Evolutionary conservation across 2,329 filamentous ascomycete species (phyloP).

Genomic region (Clarireedia paspali): DNA sequence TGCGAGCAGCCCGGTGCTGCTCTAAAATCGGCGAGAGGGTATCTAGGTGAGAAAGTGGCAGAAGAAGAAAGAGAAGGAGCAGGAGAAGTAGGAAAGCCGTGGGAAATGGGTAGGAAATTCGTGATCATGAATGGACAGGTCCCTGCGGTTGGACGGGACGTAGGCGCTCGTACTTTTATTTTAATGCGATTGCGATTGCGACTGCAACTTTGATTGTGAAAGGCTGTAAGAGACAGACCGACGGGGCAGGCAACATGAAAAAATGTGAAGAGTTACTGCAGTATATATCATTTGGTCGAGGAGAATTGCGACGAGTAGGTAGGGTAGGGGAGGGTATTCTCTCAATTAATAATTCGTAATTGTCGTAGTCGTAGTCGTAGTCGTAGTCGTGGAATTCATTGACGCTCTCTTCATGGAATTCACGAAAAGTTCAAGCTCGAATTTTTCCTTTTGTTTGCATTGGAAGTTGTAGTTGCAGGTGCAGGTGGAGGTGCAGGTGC

Average conservation of each 20-base stretch:
- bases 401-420: too few species aligned
- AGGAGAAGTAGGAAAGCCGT: background rate
- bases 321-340: too few species aligned
- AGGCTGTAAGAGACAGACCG: background rate
- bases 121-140: background rate
- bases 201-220: too few species aligned
- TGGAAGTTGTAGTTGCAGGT: too few species aligned
- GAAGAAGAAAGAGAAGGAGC: background rate
- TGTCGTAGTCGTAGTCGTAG: too few species aligned
- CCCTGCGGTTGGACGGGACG: background rate
- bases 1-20: conserved; percentile 50
- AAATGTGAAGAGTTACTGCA: background rate
- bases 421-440: too few species aligned
- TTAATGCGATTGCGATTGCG: background rate
- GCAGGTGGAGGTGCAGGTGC: too few species aligned
- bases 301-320: background rate
- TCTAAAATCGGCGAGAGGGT: conserved; percentile 17
- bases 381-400: too few species aligned
- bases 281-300: background rate
- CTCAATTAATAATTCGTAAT: too few species aligned
- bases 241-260: background rate
- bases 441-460: too few species aligned
- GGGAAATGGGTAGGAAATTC: background rate
- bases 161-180: background rate
- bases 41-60: conserved; percentile 2